phyloP scores from a whole-genome alignment of 1,284 basidiomycete species.

The Ustilago crameri region DNA sequence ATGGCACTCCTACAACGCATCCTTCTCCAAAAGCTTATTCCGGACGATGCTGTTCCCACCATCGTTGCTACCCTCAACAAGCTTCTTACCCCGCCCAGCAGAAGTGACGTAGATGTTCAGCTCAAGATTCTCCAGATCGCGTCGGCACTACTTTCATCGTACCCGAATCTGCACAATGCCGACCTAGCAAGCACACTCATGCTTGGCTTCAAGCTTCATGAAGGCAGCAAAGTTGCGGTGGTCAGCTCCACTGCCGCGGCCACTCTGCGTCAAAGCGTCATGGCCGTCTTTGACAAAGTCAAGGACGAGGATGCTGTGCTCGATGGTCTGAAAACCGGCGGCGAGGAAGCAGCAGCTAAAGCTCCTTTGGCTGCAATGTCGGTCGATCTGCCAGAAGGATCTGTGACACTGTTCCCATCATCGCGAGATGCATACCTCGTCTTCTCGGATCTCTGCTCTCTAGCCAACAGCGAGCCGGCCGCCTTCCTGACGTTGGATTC shows the following conservation, averaged over 20 bases:
- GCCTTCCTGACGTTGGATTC: conserved; percentile 84
- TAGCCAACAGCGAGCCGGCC: conserved; percentile 74
- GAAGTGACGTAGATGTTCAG: conserved; percentile 64
- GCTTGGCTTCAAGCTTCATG: conserved; percentile 92
- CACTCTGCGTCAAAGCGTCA: conserved; percentile 92
- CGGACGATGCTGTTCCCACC: conserved; percentile 31
- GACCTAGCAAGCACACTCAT: conserved; percentile 74
- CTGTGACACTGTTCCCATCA: conserved; percentile 76
- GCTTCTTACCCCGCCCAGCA: conserved; percentile 50
- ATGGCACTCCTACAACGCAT: conserved; percentile 90
- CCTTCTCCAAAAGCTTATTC: conserved; percentile 81
- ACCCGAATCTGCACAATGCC: conserved; percentile 56
- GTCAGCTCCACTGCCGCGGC: conserved; percentile 97
- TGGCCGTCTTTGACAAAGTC: conserved; percentile 97
- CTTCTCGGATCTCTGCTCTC: conserved; percentile 61
- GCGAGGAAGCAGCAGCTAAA: conserved; percentile 61
- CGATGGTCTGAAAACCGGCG: conserved; percentile 57
- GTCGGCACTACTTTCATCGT: conserved; percentile 57
- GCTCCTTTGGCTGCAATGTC: conserved; percentile 63
- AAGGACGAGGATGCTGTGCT: conserved; percentile 76
- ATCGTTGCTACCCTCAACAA: conserved; percentile 52
- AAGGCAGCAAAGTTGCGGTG: conserved; percentile 86
- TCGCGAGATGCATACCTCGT: conserved; percentile 85
- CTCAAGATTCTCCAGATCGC: conserved; percentile 66
- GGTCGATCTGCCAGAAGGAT: conserved; percentile 54